Evolutionary conservation across 371 early-diverging fungal species (phyloP).

Genomic region (Apophysomyces elegans): DNA sequence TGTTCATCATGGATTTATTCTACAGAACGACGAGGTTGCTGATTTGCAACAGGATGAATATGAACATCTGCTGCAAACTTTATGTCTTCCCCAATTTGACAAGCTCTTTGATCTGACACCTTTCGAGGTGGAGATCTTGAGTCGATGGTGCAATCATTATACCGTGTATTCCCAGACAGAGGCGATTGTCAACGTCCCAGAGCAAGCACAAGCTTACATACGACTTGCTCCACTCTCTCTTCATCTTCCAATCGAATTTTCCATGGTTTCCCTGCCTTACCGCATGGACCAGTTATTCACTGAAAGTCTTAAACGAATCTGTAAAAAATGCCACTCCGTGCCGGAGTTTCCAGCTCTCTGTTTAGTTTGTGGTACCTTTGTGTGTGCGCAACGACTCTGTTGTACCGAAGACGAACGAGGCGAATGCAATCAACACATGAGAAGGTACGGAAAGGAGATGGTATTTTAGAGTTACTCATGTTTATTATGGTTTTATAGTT

Average conservation of each 20-base stretch:
- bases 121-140: conserved; percentile 29
- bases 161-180: conserved; percentile 6
- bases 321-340: conserved; percentile 81
- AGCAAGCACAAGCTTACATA: conserved; percentile 13
- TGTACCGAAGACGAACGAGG: conserved; percentile 85
- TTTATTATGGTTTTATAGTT: conserved; percentile 48
- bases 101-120: conserved; percentile 27
- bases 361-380: conserved; percentile 90
- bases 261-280: conserved; percentile 78
- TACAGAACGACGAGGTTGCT: conserved; percentile 24
- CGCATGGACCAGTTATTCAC: conserved; percentile 87
- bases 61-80: conserved; percentile 33
- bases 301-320: conserved; percentile 72
- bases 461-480: background rate
- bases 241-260: conserved; percentile 61
- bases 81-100: conserved; percentile 37
- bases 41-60: conserved; percentile 27
- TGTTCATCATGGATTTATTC: conserved; percentile 45
- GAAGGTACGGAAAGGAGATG: conserved; percentile 50
- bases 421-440: conserved; percentile 91
- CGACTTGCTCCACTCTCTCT: conserved; percentile 33
- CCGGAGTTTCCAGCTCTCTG: conserved; percentile 93
- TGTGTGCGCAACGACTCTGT: conserved; percentile 91
- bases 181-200: background rate
- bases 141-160: conserved; percentile 46